Base-by-base conservation (phyloP, 352 stramenopile species). In the Globisporangium cylindrosporum region DNA sequence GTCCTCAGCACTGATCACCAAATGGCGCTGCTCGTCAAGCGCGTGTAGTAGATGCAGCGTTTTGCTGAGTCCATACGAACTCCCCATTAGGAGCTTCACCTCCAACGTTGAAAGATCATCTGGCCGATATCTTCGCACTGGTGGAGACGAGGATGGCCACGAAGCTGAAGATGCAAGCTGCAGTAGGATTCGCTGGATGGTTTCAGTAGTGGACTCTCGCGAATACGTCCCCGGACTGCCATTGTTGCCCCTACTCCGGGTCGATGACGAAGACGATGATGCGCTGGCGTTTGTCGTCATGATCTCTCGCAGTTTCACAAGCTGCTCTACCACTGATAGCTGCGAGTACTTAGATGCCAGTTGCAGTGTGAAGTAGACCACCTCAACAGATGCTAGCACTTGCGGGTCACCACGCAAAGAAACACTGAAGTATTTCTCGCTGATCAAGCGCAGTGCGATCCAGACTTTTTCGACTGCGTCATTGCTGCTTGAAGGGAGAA, bases 361-460 rank as follows among this genome's bases (percentile, higher is more conserved):
- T n/a, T 71, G 64, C 5, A 86, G 70, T 10, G 79, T 70, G 3
- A 84, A 84, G 32, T 88, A 79, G 22, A 88, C 74, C 0, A 76
- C 62, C 29, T 86, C 74, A 1, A 79, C 64, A 22, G 74, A 72
- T 0, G 79, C 57, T 0, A 73, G 53, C 5, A 75, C 48, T 12
- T 49, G 53, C 0, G 46, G 46, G 4, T 85, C 81, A 4, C 73
- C 69, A 1, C 73, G 72, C 1, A 85, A 64, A 18, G 81, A 72
- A 3, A 86, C 82, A 32, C 82, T 91, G 51, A 91, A 91, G 61
- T 91, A 85, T 55, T 91, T 91, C 41, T 91, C 82, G 10, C 81
- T 85, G 2, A 81, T 57, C 25, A 75, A 65, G 5, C 69, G 78
- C 20, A 86, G 24, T 51, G 74, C 36, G 5, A 12, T 49, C 67